Evolutionary conservation across 371 early-diverging fungal species (phyloP), one percentile per base, ranked within the genome.

Genomic region (Apophysomyces ossiformis): DNA sequence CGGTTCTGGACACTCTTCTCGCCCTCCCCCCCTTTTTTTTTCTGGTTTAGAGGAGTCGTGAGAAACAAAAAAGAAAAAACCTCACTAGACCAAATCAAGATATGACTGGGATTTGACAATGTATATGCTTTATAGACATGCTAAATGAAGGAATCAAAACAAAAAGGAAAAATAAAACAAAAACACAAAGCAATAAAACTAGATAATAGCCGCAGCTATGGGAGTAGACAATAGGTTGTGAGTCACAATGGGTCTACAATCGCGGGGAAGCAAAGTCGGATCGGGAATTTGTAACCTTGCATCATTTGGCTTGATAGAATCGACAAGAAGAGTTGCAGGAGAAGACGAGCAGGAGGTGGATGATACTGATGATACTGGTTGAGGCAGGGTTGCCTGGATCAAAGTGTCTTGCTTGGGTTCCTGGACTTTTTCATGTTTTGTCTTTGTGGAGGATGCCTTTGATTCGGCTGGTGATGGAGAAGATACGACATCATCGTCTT

Each of bases 401-500:
- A 50, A 21, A 21, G 54, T 18, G 21, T 50, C 54, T 21, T 50
- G n/a, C n/a, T 45, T 45, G 8, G 46, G 16, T 50, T 50, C 35
- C 18, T 21, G 54, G 21, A 21, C 8, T 50, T n/a, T 50, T 50
- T 50, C 54, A 16, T 26, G 0, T 26, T 50, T 7, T 26, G n/a
- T n/a, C 21, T 18, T 9, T 4, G 54, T n/a, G 21, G 21, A 26
- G 9, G 35, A 50, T 9, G 54, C 32, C 21, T 50, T 50, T 50
- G 54, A 21, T 21, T 50, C 54, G 21, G 21, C 9, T 4, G 32
- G 32, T 26, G 32, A 26, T 26, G 32, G 32, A 26, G 21, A 50
- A 21, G 54, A 26, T 21, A 50, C 8, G 21, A 4, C 21, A 50
- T 74, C 75, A 36, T 81, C 79, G 26, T 82, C 79, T 36, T 81